phyloP scores from a whole-genome alignment of 345 rosid species.

The Reutealis trisperma region DNA sequence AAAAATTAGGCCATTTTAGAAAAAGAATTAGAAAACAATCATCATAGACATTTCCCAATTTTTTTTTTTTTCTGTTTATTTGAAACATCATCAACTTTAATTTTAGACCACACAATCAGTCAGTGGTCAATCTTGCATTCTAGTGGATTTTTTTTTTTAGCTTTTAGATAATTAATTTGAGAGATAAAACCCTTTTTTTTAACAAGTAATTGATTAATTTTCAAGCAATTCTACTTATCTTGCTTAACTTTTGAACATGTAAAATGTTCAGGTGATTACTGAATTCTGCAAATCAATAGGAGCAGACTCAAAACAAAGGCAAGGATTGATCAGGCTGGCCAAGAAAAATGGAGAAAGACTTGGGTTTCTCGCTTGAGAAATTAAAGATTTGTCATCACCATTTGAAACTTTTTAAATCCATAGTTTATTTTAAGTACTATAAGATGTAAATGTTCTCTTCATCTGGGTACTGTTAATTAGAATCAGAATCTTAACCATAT shows the following conservation, averaged over 20 bases:
- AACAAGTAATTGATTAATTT: background rate
- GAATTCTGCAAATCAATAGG: conserved; percentile 97
- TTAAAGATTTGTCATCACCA: conserved; percentile 1
- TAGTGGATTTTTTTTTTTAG: background rate
- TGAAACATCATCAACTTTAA: background rate
- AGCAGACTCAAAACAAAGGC: conserved; percentile 95
- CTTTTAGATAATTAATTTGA: background rate
- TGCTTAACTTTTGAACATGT: background rate
- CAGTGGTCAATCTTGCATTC: background rate
- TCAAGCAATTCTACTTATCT: background rate
- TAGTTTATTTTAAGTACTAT: conserved; percentile 12
- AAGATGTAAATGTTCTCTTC: conserved; percentile 18
- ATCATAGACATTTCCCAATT: background rate
- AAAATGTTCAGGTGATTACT: conserved; percentile 65
- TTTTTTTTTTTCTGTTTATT: background rate
- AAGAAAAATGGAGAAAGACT: conserved; percentile 96
- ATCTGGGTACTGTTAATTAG: conserved; percentile 6
- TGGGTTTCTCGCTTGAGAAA: conserved; percentile 79
- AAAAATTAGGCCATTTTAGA: background rate
- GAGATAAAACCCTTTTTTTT: background rate
- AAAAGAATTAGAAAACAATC: too few relatives aligned
- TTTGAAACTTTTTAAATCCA: conserved; percentile 9
- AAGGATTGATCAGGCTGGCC: conserved; percentile 92
- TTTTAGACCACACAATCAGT: background rate
- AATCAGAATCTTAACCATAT: conserved; percentile 21